These are phyloP conservation scores for Cytospora chrysosperma DNA, from an alignment of 2,329 filamentous ascomycete genomes.

Conservation along the genomic window DNA sequence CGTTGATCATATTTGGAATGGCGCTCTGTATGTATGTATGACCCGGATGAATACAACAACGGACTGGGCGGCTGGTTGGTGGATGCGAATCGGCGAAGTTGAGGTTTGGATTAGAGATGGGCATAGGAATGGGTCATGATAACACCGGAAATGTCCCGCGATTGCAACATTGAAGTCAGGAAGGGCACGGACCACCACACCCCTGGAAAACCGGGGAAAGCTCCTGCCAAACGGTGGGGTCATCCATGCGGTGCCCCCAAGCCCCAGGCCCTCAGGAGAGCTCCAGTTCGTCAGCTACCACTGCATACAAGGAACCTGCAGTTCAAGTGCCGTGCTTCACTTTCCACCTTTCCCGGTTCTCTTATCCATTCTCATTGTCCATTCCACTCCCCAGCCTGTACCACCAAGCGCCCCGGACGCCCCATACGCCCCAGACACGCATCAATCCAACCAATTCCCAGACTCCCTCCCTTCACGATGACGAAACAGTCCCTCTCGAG, in stretches of 20 bases:
- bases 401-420: neutral
- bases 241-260: neutral
- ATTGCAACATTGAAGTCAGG: neutral
- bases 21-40: neutral
- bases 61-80: neutral
- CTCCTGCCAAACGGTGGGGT: constrained; percentile 10
- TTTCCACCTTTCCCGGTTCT: neutral
- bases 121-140: neutral
- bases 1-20: constrained; percentile 81
- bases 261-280: neutral
- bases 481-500: constrained; percentile 21
- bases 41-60: too few relatives aligned
- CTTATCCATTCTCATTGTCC: too few relatives aligned
- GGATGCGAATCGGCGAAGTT: neutral
- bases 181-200: constrained; percentile 4
- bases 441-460: neutral
- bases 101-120: neutral
- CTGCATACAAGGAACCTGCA: neutral
- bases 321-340: neutral
- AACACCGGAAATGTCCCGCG: constrained; percentile 1
- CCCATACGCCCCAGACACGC: neutral
- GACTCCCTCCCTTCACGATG: constrained; percentile 3
- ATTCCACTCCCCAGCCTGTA: neutral
- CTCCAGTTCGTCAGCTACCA: neutral
- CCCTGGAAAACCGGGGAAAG: constrained; percentile 25